Evolutionary conservation across 164 flowering plant genomes (phyloP), one percentile per base, ranked within the genome.

Genomic region (Sedum album): DNA sequence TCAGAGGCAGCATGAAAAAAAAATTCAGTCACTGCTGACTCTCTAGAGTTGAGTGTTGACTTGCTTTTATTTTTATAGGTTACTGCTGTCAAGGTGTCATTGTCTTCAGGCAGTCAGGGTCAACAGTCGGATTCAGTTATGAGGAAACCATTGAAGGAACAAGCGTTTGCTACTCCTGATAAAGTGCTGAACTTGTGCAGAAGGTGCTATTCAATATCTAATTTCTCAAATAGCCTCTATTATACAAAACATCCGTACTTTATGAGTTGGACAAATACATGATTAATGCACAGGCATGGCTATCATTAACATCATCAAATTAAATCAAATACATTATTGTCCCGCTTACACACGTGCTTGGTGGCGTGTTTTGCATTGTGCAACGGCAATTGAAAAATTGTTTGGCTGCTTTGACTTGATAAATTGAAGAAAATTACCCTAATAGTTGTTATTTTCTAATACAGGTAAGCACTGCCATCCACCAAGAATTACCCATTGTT

Each of bases 161-260:
- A 91, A 69, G 97, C 99, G 66, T 94, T 91, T 80, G 96, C 99
- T 55, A 78, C 85, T 68, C 96, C 96, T 65, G 99, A 91, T 49
- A 94, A 89, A 81, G 91, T 94, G 83, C 88, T 44, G 97, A 94
- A 84, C 85, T 94, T 74, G 88, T 94, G 72, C 86, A 85, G 70
- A 91, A 88, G 96, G 98, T 91, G 83, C 48, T 51, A 51, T 53
- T 14, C n/a, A n/a, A n/a, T n/a, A n/a, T n/a, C n/a, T n/a, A n/a
- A 10, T 53, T 66, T 30, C 5, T 31, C 42, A 18, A 36, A 28
- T 65, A 4, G 57, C n/a, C 25, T 36, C 23, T 69, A 39, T 62
- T 31, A 30, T 20, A 20, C 25, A 49, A 21, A 46, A 53, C 63
- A 60, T 20, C 62, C 62, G 15, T 57, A 28, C 5, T 28, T 21